A percentile compares a stretch with the other conserved stretches of the same genome.
phyloP scores from a whole-genome alignment of 1,284 basidiomycete species.

The Rhodotorula sp. region DNA sequence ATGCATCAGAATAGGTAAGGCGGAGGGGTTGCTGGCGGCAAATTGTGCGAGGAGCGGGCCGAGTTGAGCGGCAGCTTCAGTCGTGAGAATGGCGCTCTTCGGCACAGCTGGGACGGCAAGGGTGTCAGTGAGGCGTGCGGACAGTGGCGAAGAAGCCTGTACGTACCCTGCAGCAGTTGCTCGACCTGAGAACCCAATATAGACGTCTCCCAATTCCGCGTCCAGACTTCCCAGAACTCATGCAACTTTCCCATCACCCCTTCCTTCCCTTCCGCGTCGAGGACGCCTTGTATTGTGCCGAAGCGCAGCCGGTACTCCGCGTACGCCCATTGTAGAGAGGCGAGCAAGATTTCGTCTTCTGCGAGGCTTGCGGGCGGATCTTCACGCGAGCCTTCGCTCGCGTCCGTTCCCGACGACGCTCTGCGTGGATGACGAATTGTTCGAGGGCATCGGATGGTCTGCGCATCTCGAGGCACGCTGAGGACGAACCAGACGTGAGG shows the following conservation, averaged over 20 bases:
- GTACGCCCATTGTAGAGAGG: conserved; percentile 8
- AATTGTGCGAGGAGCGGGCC: conserved; percentile 31
- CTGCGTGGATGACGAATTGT: conserved; percentile 7
- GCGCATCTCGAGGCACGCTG: not conserved
- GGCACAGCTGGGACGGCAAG: conserved; percentile 22
- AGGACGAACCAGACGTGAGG: not conserved
- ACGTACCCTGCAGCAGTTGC: conserved; percentile 15
- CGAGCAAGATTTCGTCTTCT: conserved; percentile 27
- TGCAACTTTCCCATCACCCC: not conserved
- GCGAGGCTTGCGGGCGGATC: not conserved
- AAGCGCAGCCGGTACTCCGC: conserved; percentile 13
- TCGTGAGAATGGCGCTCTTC: not conserved
- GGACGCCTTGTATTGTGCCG: not conserved
- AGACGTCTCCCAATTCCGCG: conserved; percentile 6
- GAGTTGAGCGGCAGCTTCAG: conserved; percentile 9
- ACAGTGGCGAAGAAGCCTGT: not conserved
- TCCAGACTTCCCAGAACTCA: conserved; percentile 20
- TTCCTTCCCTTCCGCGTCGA: conserved; percentile 7
- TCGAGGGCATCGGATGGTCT: conserved; percentile 31
- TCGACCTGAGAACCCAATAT: not conserved
- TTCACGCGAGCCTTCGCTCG: not conserved
- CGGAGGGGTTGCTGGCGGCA: conserved; percentile 20
- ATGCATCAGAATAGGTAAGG: conserved; percentile 27
- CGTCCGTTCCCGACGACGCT: conserved; percentile 12
- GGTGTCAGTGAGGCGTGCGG: too few relatives aligned